These are phyloP conservation scores for Lentinula lateritia DNA, from an alignment of 768 basidiomycete species.

Conservation along the genomic window DNA sequence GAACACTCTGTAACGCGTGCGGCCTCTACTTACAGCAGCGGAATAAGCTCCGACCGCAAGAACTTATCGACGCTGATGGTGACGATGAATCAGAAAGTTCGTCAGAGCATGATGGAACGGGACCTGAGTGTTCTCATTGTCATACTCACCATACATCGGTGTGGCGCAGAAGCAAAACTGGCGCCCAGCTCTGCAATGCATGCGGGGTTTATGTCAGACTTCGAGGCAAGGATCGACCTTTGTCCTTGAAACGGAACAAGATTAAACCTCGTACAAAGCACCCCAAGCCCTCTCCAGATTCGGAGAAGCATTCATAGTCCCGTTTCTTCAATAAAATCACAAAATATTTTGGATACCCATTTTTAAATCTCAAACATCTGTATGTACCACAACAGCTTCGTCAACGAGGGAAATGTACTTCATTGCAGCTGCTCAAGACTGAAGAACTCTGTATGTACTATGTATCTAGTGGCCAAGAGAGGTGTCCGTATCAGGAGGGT, in stretches of 20 bases:
- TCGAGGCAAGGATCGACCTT: conserved; percentile 9
- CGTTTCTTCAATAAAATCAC: not conserved
- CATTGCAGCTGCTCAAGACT: too few relatives aligned
- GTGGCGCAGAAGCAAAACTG: conserved; percentile 12
- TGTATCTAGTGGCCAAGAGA: too few relatives aligned
- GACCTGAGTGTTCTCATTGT: conserved; percentile 12
- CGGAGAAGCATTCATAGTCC: not conserved
- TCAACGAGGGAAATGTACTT: too few relatives aligned
- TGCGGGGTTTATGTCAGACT: conserved; percentile 12
- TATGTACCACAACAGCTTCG: too few relatives aligned
- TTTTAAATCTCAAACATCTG: too few relatives aligned
- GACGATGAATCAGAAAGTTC: conserved; percentile 8
- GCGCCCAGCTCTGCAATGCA: conserved; percentile 12
- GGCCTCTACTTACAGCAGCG: conserved; percentile 14
- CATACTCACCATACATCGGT: conserved; percentile 10
- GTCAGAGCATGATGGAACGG: not conserved
- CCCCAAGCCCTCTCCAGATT: not conserved
- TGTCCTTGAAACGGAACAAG: conserved; percentile 12
- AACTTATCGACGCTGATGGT: conserved; percentile 13
- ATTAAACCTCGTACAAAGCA: conserved; percentile 13
- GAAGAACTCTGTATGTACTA: too few relatives aligned
- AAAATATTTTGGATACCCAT: too few relatives aligned
- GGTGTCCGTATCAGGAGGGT: too few relatives aligned
- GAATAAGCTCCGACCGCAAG: conserved; percentile 12
- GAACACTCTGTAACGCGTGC: conserved; percentile 12